phyloP scores from a whole-genome alignment of 257 asterid species.

The Solanum habrochaites region DNA sequence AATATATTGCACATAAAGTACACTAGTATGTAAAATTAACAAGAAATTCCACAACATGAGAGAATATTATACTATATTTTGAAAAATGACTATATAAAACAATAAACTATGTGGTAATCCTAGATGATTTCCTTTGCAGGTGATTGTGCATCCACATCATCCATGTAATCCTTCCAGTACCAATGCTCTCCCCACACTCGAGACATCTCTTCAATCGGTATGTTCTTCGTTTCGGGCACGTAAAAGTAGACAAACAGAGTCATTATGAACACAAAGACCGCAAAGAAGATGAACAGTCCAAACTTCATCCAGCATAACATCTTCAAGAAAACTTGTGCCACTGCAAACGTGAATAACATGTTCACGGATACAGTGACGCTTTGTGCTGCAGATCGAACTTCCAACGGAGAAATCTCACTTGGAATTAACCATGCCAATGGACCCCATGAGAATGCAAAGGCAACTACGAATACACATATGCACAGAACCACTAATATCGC shows the following conservation, averaged over 20 bases:
- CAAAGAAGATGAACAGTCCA: slow-evolving; percentile 18
- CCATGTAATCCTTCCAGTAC: background rate
- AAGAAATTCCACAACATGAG: background rate
- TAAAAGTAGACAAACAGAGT: background rate
- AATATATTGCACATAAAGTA: background rate
- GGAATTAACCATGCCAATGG: background rate
- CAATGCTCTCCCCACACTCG: background rate
- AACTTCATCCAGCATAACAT: slow-evolving; percentile 16
- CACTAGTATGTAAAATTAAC: background rate
- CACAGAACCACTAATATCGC: background rate
- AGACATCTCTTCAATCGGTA: slow-evolving; percentile 13
- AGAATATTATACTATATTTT: background rate
- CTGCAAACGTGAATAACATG: slow-evolving; percentile 19
- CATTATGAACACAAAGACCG: slow-evolving; percentile 3
- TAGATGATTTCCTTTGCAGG: background rate
- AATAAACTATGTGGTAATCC: background rate
- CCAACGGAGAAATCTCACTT: background rate
- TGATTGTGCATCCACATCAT: background rate
- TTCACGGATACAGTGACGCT: background rate
- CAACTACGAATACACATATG: background rate
- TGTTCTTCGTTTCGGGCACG: slow-evolving; percentile 14
- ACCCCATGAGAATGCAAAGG: background rate
- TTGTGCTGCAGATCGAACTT: background rate
- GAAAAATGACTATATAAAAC: background rate
- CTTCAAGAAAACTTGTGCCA: slow-evolving; percentile 4